Base-by-base conservation (phyloP, 768 basidiomycete genomes). In the Auricularia cornea region DNA sequence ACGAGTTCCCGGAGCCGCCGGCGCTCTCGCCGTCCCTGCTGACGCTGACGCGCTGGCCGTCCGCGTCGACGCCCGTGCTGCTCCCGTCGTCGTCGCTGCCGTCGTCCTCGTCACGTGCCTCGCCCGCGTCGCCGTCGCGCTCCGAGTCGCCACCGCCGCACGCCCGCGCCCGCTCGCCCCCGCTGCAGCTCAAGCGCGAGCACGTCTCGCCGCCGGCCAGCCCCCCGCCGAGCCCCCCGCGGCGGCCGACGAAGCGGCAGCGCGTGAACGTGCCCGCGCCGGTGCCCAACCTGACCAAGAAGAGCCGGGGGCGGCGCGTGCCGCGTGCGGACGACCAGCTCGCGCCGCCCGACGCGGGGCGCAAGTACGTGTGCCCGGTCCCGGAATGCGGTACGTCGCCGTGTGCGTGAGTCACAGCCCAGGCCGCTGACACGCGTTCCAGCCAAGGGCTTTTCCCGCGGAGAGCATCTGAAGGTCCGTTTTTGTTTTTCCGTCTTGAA, bases 261-360 rank as follows among this genome's bases (percentile, higher is more conserved):
- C 54, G 54, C 2, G 30, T 29, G 12, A 57, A 29, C 30, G 23
- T 77, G 23, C 88, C 88, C 28, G 79, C 85, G 30, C 88, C 88
- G 14, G 87, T 90, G 48, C 88, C 89, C 38, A 87, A 89, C 72
- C 71, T 91, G 65, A 90, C 86, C 54, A 91, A 90, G 78, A 89
- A 88, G 76, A 88, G 86, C 68, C 84, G 89, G 60, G 89, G 89
- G 14, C 83, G 89, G 40, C 81, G 87, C 64, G 89, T 91, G 26
- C 89, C 89, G 26, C 26, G 54, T 4, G 54, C 54, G 26, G 54
- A 57, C 54, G 54, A 57, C 12, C 18, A 16, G 16, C 18, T 6
- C 18, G 54, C 28, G 28, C 28, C 6, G 54, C 16, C 28, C 23
- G 54, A 28, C 28, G 6, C 28, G 54, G 54, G 18, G 8, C 54